Conservation (phyloP, 2,329 filamentous ascomycete genomes). For the Cadophora sp. region DNA sequence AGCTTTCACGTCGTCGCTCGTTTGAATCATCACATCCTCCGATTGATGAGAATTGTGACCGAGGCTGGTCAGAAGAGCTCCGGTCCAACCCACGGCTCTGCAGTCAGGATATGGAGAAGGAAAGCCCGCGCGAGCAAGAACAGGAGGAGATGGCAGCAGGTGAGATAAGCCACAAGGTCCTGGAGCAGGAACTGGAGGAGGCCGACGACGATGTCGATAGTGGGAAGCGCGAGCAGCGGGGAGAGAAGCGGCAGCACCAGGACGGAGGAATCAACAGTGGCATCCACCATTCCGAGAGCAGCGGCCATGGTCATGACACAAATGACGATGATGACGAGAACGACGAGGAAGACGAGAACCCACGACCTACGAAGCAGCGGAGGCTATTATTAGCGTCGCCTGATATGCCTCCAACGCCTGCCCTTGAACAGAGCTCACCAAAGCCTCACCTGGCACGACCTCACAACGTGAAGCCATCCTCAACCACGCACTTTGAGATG, state of each 20-base stretch:
- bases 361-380: too few species aligned
- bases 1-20: slow-evolving; percentile 15
- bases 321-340: slow-evolving; percentile 5
- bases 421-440: too few species aligned
- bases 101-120: slow-evolving; percentile 24
- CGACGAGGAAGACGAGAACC: too few species aligned
- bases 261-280: too few species aligned
- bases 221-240: too few species aligned
- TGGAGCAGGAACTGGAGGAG: too few species aligned
- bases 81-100: slow-evolving; percentile 14
- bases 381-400: slow-evolving; percentile 14
- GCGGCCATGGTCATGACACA: too few species aligned
- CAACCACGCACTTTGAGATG: slow-evolving; percentile 22
- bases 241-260: too few species aligned
- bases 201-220: too few species aligned
- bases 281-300: too few species aligned
- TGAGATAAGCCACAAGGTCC: too few species aligned
- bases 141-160: slow-evolving; percentile 9
- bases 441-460: slow-evolving; percentile 3
- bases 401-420: too few species aligned
- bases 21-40: slow-evolving; percentile 17
- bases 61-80: slow-evolving; percentile 24
- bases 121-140: slow-evolving; percentile 18
- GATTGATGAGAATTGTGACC: slow-evolving; percentile 23
- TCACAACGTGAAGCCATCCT: slow-evolving; percentile 21